Evolutionary conservation across 208 protist species (phyloP), one percentile per base, ranked within the genome.

Genomic region (Crithidia bombi): DNA sequence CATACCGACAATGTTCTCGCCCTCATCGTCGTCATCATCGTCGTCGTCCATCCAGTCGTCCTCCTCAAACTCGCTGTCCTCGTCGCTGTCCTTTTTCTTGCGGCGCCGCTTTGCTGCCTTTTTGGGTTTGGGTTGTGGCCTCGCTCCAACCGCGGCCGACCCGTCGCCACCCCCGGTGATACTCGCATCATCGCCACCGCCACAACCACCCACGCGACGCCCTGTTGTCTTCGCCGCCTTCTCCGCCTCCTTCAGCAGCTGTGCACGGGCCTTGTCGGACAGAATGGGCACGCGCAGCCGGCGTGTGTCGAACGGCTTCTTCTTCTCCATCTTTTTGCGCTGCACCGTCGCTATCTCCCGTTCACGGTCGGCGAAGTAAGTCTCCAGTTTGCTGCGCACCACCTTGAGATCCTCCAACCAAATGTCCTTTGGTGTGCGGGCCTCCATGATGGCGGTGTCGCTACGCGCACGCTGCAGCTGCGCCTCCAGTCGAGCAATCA

Each of bases 401-500:
- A 67, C 77, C 36, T 90, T 73, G 10, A 98, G 85, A 73, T 98
- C 96, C 44, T 82, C 80, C 17, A 52, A 7, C 94, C 95, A 99
- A 36, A 98, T 67, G 15, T 97, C 82, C 61, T 90, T 90, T 1
- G 90, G 85, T 5, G 89, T 89, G 38, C 75, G 93, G 32, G 67
- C 69, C 58, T 90, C 69, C 65, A 99, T 85, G 15, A 36, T 14
- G 23, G 89, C 78, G 2, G 98, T 72, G 74, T 99, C 95, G 14
- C 76, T 14, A 35, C 82, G 73, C 30, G 94, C 96, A n/a, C 56
- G 44, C 32, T 80, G 73, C 61, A 92, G 73, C 85, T 99, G 87
- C 44, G 82, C 81, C 70, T 93, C 75, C 43, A 99, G 87, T 59
- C 94, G 73, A 33, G 94, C 80, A 23, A 99, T 98, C 81, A 97